These are phyloP conservation scores for Haematococcus sp. DNA, from an alignment of 139 green algal species.

Conservation along the genomic window DNA sequence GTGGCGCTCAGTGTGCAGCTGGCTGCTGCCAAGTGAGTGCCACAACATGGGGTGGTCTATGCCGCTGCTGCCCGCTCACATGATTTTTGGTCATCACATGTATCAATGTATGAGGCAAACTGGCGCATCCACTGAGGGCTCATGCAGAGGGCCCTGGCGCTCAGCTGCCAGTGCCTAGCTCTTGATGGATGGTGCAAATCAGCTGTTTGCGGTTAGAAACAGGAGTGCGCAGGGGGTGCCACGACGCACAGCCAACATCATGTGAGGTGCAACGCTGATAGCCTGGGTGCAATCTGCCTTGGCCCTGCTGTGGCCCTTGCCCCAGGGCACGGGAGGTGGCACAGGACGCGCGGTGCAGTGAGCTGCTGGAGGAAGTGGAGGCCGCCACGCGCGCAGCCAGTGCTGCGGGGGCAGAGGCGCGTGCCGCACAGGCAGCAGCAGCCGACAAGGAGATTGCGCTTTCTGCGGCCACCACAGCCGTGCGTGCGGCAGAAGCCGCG, in stretches of 20 bases:
- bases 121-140: neutral
- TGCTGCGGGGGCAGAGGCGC: neutral
- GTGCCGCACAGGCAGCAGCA: neutral
- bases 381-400: neutral
- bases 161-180: too few relatives aligned
- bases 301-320: too few relatives aligned
- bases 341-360: slow-evolving; percentile 10
- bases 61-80: too few relatives aligned
- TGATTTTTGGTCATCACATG: too few relatives aligned
- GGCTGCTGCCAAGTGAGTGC: slow-evolving; percentile 23
- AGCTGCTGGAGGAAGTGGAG: slow-evolving; percentile 13
- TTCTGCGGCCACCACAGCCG: neutral
- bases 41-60: neutral
- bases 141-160: neutral
- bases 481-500: neutral
- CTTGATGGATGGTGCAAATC: too few relatives aligned
- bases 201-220: too few relatives aligned
- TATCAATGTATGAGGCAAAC: neutral
- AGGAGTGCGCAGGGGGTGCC: too few relatives aligned
- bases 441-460: neutral
- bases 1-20: slow-evolving; percentile 67
- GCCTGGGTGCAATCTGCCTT: too few relatives aligned
- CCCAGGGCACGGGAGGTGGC: slow-evolving; percentile 4
- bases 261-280: too few relatives aligned
- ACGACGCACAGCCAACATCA: too few relatives aligned